phyloP scores from a whole-genome alignment of 805 yeast species.

The Saccharomycopsis synnaedendra region DNA sequence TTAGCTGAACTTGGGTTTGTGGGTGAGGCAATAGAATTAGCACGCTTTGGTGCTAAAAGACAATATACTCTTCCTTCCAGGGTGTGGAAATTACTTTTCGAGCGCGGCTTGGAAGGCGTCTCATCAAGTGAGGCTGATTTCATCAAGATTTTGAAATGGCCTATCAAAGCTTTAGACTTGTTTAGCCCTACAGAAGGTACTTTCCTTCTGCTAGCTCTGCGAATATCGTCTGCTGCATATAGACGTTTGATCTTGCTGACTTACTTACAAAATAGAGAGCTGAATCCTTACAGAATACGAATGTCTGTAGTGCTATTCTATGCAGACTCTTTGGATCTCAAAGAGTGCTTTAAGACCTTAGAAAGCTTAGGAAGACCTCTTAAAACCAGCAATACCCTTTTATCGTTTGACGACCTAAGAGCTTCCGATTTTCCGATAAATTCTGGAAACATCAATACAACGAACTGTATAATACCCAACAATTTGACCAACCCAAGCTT shows the following conservation, averaged over 20 bases:
- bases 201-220: not conserved
- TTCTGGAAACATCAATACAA: no score
- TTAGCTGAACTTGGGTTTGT: constrained; percentile 5
- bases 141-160: constrained; percentile 5
- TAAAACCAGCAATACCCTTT: no score
- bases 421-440: not conserved
- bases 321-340: no score
- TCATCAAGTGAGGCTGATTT: not conserved
- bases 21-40: not conserved
- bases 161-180: not conserved
- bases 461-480: not conserved
- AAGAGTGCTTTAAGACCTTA: no score
- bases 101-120: not conserved
- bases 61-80: constrained; percentile 3
- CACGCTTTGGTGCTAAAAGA: not conserved
- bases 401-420: not conserved
- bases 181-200: constrained; percentile 5
- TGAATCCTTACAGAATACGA: no score
- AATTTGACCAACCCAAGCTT: not conserved
- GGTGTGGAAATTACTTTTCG: constrained; percentile 9
- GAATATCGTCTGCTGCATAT: not conserved
- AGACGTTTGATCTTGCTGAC: not conserved
- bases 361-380: no score
- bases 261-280: not conserved
- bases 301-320: no score